Base-by-base conservation (phyloP, 2,329 filamentous ascomycete genomes). In the Diaporthe batatas region DNA sequence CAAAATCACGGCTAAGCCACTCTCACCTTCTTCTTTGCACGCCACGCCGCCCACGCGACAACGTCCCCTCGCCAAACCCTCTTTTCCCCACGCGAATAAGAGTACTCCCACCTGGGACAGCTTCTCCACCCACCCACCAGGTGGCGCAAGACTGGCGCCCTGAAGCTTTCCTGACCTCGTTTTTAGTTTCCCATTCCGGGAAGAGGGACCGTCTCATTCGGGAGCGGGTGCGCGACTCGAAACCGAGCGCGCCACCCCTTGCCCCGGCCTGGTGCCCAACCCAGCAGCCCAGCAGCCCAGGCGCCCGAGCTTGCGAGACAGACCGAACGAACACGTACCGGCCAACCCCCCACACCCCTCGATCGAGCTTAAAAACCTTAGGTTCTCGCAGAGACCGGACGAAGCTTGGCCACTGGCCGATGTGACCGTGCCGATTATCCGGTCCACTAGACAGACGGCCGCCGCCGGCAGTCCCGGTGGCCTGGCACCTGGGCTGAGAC, bases 381-480 rank as follows among this genome's bases (percentile, higher is more conserved):
- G 62, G 44, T 29, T 65, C 44, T 51, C 47, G n/a, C 39, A 51
- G 10, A 51, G 62, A 65, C 44, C 62, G 62, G 62, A 65, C 29
- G 62, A 51, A 65, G 62, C 62, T 65, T 65, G 62, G 62, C 23
- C 6, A 12, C 44, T 14, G 25, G 62, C 29, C 44, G 62, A 65
- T 65, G 62, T 51, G 44, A 51, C 62, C 29, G 32, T 65, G 44
- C 62, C 62, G 62, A n/a, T 12, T 23, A n/a, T 39, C 62, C 62
- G 62, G 44, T 16, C 21, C 44, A 47, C 44, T 21, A 12, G 18
- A 16, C 25, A 34, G 59, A 12, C 18, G 44, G 29, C 58, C 62
- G 44, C 32, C 29, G 62, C 44, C 44, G 12, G 36, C 12, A 3
- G 16, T 36, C 18, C 62, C 29, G 62, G 29, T n/a, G 44, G 29